Conservation (phyloP, 345 rosid genomes). For the Pugionium cornutum region DNA sequence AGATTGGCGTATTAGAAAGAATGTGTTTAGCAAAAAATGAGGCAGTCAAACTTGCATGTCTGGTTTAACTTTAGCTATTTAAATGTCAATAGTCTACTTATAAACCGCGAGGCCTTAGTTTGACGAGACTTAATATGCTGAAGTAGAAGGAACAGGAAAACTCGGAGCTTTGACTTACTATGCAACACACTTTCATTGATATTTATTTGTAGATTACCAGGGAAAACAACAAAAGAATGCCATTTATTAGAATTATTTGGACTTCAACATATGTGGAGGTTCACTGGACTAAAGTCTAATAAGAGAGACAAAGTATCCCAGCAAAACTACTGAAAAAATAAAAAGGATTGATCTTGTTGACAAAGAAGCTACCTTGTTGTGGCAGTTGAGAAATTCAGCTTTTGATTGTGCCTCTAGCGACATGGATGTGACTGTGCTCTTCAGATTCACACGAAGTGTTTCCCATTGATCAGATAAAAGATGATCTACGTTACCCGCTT, state of each 20-base stretch:
- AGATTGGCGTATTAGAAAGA: background rate
- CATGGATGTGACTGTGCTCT: slow-evolving; percentile 45
- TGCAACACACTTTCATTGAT: slow-evolving; percentile 1
- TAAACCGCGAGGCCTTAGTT: background rate
- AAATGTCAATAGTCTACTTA: background rate
- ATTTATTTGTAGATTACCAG: slow-evolving; percentile 6
- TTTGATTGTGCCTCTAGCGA: slow-evolving; percentile 47
- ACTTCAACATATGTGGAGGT: slow-evolving; percentile 16
- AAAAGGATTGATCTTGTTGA: slow-evolving; percentile 50
- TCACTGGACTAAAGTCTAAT: slow-evolving; percentile 41
- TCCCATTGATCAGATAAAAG: slow-evolving; percentile 48
- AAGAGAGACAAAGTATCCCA: slow-evolving; percentile 51
- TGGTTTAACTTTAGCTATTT: slow-evolving; percentile 8
- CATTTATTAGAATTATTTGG: slow-evolving; percentile 18
- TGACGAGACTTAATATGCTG: background rate
- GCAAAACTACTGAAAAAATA: slow-evolving; percentile 45
- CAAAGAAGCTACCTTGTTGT: slow-evolving; percentile 78
- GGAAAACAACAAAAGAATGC: background rate
- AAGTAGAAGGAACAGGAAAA: too few species aligned
- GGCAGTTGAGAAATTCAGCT: slow-evolving; percentile 40
- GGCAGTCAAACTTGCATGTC: background rate
- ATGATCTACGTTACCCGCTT: slow-evolving; percentile 22
- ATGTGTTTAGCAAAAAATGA: background rate
- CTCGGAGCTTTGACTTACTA: slow-evolving; percentile 2
- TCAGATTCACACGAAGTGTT: slow-evolving; percentile 50